These are phyloP conservation scores for Blastosporella zonata DNA, from an alignment of 1,284 basidiomycete species.

Conservation along the genomic window DNA sequence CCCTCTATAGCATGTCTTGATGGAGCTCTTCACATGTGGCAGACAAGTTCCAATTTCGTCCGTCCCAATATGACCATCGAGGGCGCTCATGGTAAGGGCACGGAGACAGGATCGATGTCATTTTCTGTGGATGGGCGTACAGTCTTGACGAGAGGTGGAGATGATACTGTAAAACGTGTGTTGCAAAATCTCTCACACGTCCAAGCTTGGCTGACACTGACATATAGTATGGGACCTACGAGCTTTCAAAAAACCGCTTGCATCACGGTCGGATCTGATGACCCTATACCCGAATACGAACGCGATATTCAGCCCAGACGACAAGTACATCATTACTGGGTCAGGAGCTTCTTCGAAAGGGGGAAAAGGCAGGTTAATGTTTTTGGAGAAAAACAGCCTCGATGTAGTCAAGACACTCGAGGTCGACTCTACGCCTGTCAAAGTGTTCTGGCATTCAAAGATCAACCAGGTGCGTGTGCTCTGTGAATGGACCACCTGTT, in stretches of 20 bases:
- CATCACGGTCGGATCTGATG: slow-evolving; percentile 58
- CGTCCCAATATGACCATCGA: slow-evolving; percentile 85
- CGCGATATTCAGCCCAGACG: slow-evolving; percentile 91
- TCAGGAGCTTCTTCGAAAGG: slow-evolving; percentile 63
- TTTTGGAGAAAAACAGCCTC: slow-evolving; percentile 69
- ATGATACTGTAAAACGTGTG: slow-evolving; percentile 93
- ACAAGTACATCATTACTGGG: slow-evolving; percentile 84
- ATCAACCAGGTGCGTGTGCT: slow-evolving; percentile 82
- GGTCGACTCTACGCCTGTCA: slow-evolving; percentile 79
- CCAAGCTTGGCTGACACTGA: slow-evolving; percentile 18
- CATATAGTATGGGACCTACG: slow-evolving; percentile 89
- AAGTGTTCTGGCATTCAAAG: slow-evolving; percentile 91
- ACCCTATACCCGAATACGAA: slow-evolving; percentile 90
- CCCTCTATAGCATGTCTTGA: slow-evolving; percentile 72
- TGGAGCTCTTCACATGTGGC: slow-evolving; percentile 92
- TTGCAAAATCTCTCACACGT: slow-evolving; percentile 22
- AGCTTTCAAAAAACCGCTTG: slow-evolving; percentile 83
- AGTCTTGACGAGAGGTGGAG: slow-evolving; percentile 84
- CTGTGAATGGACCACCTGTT: too few relatives aligned
- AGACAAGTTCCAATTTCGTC: slow-evolving; percentile 87
- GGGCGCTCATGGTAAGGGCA: slow-evolving; percentile 80
- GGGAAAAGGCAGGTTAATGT: slow-evolving; percentile 68
- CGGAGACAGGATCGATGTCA: slow-evolving; percentile 79
- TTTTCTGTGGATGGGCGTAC: slow-evolving; percentile 84
- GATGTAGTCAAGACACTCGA: slow-evolving; percentile 62